These are phyloP conservation scores for Tripterygium wilfordii DNA, from an alignment of 177 flowering plant genomes.

Conservation along the genomic window DNA sequence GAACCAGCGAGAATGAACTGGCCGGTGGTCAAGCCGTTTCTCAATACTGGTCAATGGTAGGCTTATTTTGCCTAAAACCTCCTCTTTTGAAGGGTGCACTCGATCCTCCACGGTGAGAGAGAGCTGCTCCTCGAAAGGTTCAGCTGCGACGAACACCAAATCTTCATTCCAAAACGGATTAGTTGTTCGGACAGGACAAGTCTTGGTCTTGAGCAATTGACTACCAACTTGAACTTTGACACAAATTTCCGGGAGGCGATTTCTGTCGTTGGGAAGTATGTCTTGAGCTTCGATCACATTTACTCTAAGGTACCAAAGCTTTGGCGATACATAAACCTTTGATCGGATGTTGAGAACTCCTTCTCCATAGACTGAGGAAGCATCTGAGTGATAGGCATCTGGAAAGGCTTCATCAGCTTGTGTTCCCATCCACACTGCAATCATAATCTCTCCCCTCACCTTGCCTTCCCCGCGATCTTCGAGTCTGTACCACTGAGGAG, in stretches of 20 bases:
- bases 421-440: conserved; percentile 83
- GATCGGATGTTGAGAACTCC: conserved; percentile 29
- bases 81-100: conserved; percentile 25
- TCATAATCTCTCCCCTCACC: conserved; percentile 53
- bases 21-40: conserved; percentile 27
- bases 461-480: conserved; percentile 47
- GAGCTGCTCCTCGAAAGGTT: conserved; percentile 42
- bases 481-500: conserved; percentile 67
- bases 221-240: conserved; percentile 26
- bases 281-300: conserved; percentile 35
- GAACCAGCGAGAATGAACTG: conserved; percentile 32
- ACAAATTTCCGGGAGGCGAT: conserved; percentile 19
- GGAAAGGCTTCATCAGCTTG: conserved; percentile 93
- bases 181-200: conserved; percentile 14
- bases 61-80: conserved; percentile 19
- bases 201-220: conserved; percentile 24
- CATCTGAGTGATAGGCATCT: conserved; percentile 46
- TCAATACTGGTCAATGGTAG: conserved; percentile 19
- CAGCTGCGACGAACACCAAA: conserved; percentile 32
- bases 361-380: conserved; percentile 24
- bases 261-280: conserved; percentile 20
- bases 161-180: conserved; percentile 42
- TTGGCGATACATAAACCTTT: conserved; percentile 41
- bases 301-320: conserved; percentile 33
- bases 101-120: conserved; percentile 21